A percentile compares a stretch with the other conserved stretches of the same genome.
These are phyloP conservation scores for Coemansia furcata DNA, from an alignment of 192 early-diverging fungal species.

Conservation along the genomic window DNA sequence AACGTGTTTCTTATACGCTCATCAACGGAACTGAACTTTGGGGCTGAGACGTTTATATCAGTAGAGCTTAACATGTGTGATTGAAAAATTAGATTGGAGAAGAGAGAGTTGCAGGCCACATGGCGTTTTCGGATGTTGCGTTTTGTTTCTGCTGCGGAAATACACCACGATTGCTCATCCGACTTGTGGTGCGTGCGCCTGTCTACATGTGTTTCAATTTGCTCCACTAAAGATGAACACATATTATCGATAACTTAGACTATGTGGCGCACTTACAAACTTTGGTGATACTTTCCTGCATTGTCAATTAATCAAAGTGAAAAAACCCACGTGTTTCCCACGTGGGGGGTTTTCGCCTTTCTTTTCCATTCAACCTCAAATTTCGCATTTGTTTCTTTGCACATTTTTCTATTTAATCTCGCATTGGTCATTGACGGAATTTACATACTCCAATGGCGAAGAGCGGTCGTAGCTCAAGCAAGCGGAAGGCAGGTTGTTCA, in stretches of 20 bases:
- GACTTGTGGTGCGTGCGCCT: not conserved
- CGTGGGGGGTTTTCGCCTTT: not conserved
- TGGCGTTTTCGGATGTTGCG: not conserved
- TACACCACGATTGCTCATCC: not conserved
- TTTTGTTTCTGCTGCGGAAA: not conserved
- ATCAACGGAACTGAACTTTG: not conserved
- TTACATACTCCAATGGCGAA: slow-evolving; percentile 18
- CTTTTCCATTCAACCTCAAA: not conserved
- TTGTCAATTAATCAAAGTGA: not conserved
- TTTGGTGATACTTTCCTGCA: not conserved
- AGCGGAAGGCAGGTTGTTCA: slow-evolving; percentile 8
- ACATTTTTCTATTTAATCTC: not conserved
- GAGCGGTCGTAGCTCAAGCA: slow-evolving; percentile 21
- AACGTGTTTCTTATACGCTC: not conserved
- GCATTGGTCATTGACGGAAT: not conserved
- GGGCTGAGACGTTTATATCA: not conserved
- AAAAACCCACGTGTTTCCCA: not conserved
- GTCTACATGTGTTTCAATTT: not conserved
- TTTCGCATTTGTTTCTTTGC: not conserved
- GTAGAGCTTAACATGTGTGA: not conserved
- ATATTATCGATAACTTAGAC: not conserved
- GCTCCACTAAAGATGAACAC: not conserved
- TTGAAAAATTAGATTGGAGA: not conserved
- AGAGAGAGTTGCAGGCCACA: not conserved
- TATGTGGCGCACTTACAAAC: not conserved